These are phyloP conservation scores for Spencermartinsiella ligniputridi DNA, from an alignment of 1,139 yeast species.

Conservation along the genomic window DNA sequence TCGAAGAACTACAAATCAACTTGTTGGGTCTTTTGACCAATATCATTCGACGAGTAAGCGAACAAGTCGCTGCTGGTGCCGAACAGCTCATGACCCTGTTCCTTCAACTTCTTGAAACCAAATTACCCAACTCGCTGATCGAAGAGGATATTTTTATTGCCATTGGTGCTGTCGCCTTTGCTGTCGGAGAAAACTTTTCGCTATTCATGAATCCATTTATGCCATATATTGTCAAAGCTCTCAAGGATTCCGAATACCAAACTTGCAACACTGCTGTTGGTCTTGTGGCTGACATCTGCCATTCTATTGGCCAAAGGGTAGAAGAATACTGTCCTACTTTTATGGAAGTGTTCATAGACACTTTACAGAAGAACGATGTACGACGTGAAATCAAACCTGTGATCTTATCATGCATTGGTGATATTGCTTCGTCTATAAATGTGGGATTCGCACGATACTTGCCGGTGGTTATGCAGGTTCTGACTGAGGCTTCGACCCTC, in stretches of 20 bases:
- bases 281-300: slow-evolving; percentile 94
- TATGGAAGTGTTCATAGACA: slow-evolving; percentile 75
- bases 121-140: slow-evolving; percentile 62
- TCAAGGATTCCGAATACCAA: slow-evolving; percentile 77
- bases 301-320: slow-evolving; percentile 72
- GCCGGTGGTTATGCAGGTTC: slow-evolving; percentile 69
- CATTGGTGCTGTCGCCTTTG: slow-evolving; percentile 81
- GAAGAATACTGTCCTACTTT: slow-evolving; percentile 72
- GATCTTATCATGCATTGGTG: slow-evolving; percentile 93
- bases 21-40: slow-evolving; percentile 82
- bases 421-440: slow-evolving; percentile 87
- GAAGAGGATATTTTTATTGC: slow-evolving; percentile 95
- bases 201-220: slow-evolving; percentile 76
- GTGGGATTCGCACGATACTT: slow-evolving; percentile 66
- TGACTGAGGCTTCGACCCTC: slow-evolving; percentile 53
- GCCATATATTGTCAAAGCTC: slow-evolving; percentile 74
- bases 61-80: slow-evolving; percentile 61
- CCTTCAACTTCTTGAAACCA: slow-evolving; percentile 60
- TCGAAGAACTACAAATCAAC: slow-evolving; percentile 87
- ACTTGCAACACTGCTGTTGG: slow-evolving; percentile 89
- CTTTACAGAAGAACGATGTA: slow-evolving; percentile 60
- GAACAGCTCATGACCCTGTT: slow-evolving; percentile 83
- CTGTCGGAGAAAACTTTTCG: slow-evolving; percentile 64
- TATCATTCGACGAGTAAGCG: slow-evolving; percentile 77
- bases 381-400: slow-evolving; percentile 82